Base-by-base conservation (phyloP, 257 asterid species). In the Plantago elongata region DNA sequence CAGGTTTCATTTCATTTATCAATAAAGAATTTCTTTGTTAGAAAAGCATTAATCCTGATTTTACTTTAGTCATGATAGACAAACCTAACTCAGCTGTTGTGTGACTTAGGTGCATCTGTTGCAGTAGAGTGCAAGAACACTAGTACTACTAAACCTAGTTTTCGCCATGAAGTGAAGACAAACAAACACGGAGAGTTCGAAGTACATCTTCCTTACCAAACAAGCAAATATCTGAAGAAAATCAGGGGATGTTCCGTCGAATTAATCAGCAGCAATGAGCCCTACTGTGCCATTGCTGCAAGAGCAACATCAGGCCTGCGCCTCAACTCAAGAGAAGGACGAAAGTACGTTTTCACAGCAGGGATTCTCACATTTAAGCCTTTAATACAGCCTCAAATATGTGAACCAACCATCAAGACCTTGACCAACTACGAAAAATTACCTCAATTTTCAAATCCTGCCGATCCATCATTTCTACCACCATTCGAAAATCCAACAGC, bases 301-400 rank as follows among this genome's bases (percentile, higher is more conserved):
- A 29, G 45, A 56, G 5, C 61, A 34, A 13, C 16, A 16, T 56
- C 61, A 29, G 34, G 61, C 46, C 46, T 56, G 17, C 80, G 66
- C 58, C 75, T 83, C 62, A 82, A 78, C 61, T 73, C 88, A 1
- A 83, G 72, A 63, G 79, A 75, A 46, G 70, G 79, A 10, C 86
- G 89, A 14, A 71, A 70, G 1, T 86, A 74, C 55, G 71, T 87
- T 45, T 85, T 83, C 78, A 85, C 97, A 4, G 93, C 96, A 15
- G 97, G 96, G 14, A 78, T 83, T 46, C 78, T 90, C 84, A 75
- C 96, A 18, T 83, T 90, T 77, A 81, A 75, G 68, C 94, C 97
- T 7, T 59, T 80, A 46, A 74, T 77, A 40, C 86, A 78, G 49
- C 95, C 95, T 13, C 68, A 80, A 50, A 45, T 78, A 0, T 90